Evolutionary conservation across 768 basidiomycete species (phyloP).

Genomic region (Russula sp.): DNA sequence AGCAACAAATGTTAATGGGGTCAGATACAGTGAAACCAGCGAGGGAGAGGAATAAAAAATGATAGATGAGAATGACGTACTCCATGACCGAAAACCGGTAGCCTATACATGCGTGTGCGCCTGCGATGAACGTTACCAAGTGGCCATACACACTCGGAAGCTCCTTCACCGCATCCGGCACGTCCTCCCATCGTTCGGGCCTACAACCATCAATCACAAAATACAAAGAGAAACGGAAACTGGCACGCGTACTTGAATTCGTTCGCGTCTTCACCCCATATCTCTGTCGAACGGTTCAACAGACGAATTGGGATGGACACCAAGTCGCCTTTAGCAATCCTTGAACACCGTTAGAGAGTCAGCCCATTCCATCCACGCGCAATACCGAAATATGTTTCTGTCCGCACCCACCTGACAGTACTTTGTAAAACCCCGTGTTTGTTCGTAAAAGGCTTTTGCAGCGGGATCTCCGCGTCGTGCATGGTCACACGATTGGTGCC

Average conservation of each 20-base stretch:
- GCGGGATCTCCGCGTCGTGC: constrained; percentile 28
- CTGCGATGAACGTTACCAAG: constrained; percentile 26
- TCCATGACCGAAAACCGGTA: constrained; percentile 26
- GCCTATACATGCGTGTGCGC: constrained; percentile 27
- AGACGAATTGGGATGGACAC: constrained; percentile 24
- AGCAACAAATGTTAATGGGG: too few species aligned
- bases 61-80: constrained; percentile 12
- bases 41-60: too few species aligned
- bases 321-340: constrained; percentile 18
- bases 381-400: too few species aligned
- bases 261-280: constrained; percentile 27
- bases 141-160: too few species aligned
- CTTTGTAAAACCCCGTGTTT: constrained; percentile 11
- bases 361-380: not conserved
- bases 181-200: constrained; percentile 20
- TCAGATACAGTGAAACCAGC: not conserved
- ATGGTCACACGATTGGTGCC: constrained; percentile 23
- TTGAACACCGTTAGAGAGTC: not conserved
- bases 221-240: not conserved
- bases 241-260: constrained; percentile 24
- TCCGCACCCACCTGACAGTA: constrained; percentile 19
- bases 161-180: constrained; percentile 4
- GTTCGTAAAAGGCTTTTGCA: constrained; percentile 23
- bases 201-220: not conserved
- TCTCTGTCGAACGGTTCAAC: constrained; percentile 19